A percentile compares a stretch with the other conserved stretches of the same genome.
Evolutionary conservation across 352 stramenopile species (phyloP).

Genomic region (Thalassiosira mediterranea): DNA sequence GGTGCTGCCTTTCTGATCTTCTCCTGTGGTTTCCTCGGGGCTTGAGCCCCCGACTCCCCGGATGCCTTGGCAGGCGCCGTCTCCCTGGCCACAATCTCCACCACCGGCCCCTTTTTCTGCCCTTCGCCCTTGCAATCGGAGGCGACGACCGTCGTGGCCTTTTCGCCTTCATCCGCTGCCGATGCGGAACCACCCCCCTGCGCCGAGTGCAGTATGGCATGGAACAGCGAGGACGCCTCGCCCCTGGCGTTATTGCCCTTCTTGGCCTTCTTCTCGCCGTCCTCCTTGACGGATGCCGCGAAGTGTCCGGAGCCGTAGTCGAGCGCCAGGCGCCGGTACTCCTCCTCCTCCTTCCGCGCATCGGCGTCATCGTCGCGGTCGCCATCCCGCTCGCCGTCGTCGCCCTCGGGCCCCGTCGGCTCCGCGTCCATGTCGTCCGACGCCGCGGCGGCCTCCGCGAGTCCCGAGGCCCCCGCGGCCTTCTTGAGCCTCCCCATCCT

Average conservation of each 20-base stretch:
- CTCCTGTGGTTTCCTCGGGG: conserved; percentile 1
- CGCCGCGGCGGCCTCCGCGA: conserved; percentile 15
- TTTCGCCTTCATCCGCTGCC: conserved; percentile 17
- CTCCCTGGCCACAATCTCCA: conserved; percentile 21
- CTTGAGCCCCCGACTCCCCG: too few relatives aligned
- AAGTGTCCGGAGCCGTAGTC: conserved; percentile 76
- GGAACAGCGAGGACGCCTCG: conserved; percentile 60
- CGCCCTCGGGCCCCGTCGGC: neutral
- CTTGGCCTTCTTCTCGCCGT: conserved; percentile 33
- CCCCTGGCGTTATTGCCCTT: conserved; percentile 27
- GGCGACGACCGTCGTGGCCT: neutral
- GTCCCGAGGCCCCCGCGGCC: conserved; percentile 19
- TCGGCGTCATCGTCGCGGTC: conserved; percentile 28
- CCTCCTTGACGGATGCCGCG: conserved; percentile 70
- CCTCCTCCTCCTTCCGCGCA: conserved; percentile 61
- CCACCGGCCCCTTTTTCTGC: conserved; percentile 9
- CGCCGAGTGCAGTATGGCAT: conserved; percentile 62
- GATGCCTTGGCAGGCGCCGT: neutral
- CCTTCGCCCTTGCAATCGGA: neutral
- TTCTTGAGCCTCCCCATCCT: conserved; percentile 32
- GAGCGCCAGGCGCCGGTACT: conserved; percentile 66
- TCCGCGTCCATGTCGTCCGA: conserved; percentile 8
- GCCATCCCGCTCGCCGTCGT: neutral
- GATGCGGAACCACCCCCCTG: conserved; percentile 11
- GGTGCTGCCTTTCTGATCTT: conserved; percentile 1